Conservation (phyloP, 2,329 filamentous ascomycete genomes). For the Tolypocladium paradoxum region DNA sequence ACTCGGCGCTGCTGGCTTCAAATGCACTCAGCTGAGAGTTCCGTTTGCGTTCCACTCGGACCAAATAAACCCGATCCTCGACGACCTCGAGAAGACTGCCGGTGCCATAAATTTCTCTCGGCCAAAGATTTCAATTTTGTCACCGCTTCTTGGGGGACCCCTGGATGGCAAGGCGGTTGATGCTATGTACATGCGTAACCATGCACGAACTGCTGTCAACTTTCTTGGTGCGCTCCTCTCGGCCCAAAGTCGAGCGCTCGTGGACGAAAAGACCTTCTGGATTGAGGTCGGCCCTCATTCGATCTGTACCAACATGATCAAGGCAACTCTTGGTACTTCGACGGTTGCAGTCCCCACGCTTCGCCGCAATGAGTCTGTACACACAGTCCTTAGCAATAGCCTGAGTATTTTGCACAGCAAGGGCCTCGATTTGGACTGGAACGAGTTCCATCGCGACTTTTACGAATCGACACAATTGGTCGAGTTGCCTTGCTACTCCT, state of each 20-base stretch:
- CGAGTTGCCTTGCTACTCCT: conserved; percentile 57
- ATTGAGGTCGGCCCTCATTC: conserved; percentile 58
- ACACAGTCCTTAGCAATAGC: too few relatives aligned
- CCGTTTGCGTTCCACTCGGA: conserved; percentile 20
- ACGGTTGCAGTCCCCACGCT: conserved; percentile 33
- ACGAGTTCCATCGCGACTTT: conserved; percentile 50
- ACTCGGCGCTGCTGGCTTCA: conserved; percentile 8
- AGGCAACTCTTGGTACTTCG: conserved; percentile 31
- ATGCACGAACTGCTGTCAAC: not conserved
- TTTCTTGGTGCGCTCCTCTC: not conserved
- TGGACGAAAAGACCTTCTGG: conserved; percentile 41
- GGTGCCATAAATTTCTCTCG: conserved; percentile 32
- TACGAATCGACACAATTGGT: conserved; percentile 30
- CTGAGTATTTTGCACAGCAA: too few relatives aligned
- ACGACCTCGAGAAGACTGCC: conserved; percentile 41
- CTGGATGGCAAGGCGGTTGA: not conserved
- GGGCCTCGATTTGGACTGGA: conserved; percentile 56
- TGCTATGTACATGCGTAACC: not conserved
- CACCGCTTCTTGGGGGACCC: not conserved
- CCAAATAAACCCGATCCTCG: conserved; percentile 25
- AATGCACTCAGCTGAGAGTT: conserved; percentile 18
- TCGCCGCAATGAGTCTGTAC: too few relatives aligned
- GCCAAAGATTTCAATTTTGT: not conserved
- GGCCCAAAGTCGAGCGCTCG: not conserved
- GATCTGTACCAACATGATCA: conserved; percentile 42